Evolutionary conservation across 1,284 basidiomycete species (phyloP).

Genomic region (Phaffia rhodozyma): DNA sequence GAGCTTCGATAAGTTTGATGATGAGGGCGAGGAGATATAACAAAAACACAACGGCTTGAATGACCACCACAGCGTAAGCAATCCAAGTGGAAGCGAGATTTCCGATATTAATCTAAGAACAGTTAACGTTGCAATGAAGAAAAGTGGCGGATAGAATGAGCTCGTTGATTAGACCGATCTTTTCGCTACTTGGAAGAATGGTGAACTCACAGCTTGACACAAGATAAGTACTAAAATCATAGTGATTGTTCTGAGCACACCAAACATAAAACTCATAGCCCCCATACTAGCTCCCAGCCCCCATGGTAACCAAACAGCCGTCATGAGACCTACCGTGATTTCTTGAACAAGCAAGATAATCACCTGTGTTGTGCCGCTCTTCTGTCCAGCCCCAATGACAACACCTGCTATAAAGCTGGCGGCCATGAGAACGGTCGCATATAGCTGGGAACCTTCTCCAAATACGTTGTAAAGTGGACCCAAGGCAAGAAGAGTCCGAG

Average conservation of each 20-base stretch:
- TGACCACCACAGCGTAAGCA: slow-evolving; percentile 77
- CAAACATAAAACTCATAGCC: slow-evolving; percentile 78
- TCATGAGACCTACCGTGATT: slow-evolving; percentile 65
- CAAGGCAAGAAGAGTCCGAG: slow-evolving; percentile 72
- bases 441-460: slow-evolving; percentile 79
- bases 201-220: slow-evolving; percentile 58
- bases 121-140: background rate
- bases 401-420: slow-evolving; percentile 68
- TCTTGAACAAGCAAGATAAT: slow-evolving; percentile 78
- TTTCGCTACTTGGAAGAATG: background rate
- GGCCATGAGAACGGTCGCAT: slow-evolving; percentile 65
- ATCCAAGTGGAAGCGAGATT: slow-evolving; percentile 74
- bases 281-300: slow-evolving; percentile 94
- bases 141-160: background rate
- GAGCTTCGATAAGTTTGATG: slow-evolving; percentile 71
- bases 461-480: slow-evolving; percentile 96
- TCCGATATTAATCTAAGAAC: slow-evolving; percentile 60
- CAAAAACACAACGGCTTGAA: slow-evolving; percentile 73
- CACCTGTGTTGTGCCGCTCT: slow-evolving; percentile 78
- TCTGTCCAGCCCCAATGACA: slow-evolving; percentile 77
- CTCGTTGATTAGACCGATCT: background rate
- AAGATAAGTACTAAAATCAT: slow-evolving; percentile 81
- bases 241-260: slow-evolving; percentile 75
- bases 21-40: slow-evolving; percentile 63
- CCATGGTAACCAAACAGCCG: slow-evolving; percentile 91